A percentile compares a stretch with the other conserved stretches of the same genome.
phyloP scores from a whole-genome alignment of 257 asterid genomes.

The Solanum gandarillasii region DNA sequence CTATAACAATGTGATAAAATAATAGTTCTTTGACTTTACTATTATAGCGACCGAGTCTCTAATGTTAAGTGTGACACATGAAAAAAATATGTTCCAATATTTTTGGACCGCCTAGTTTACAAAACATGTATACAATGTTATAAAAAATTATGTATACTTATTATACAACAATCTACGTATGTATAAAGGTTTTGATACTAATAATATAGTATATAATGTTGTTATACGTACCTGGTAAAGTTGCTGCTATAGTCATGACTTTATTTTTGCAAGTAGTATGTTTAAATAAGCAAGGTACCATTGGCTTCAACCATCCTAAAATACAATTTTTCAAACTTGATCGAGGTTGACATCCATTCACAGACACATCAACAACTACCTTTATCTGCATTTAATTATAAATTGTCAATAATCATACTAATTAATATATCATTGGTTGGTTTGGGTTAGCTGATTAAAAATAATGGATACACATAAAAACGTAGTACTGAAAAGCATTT shows the following conservation, averaged over 20 bases:
- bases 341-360: constrained; percentile 23
- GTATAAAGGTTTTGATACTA: neutral
- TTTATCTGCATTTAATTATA: constrained; percentile 27
- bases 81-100: too few relatives aligned
- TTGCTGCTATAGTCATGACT: neutral
- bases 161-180: too few relatives aligned
- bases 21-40: neutral
- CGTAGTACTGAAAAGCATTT: too few relatives aligned
- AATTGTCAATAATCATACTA: neutral
- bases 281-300: constrained; percentile 1
- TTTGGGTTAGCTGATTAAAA: too few relatives aligned
- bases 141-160: too few relatives aligned
- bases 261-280: neutral
- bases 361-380: constrained; percentile 34
- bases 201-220: too few relatives aligned
- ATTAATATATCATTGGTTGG: neutral
- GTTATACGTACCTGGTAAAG: neutral
- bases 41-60: neutral
- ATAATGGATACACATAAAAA: too few relatives aligned
- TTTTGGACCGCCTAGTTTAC: neutral
- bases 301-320: constrained; percentile 12
- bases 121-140: neutral
- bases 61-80: neutral
- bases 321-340: constrained; percentile 30
- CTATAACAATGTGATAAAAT: neutral